phyloP scores from a whole-genome alignment of 495 filamentous ascomycete genomes.

The Usnea hakonensis region DNA sequence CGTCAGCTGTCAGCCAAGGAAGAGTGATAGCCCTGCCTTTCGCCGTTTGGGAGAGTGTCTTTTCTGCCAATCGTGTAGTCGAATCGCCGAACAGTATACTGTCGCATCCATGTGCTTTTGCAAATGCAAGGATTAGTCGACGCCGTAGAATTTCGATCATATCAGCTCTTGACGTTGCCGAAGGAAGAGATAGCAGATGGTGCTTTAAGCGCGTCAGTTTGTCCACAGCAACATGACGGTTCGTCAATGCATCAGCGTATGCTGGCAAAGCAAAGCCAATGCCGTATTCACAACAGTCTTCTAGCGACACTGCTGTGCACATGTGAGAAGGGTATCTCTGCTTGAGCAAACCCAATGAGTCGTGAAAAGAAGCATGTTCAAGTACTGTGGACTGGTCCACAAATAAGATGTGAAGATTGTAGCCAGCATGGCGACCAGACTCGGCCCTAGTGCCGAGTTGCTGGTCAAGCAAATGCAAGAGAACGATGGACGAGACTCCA shows the following conservation, averaged over 20 bases:
- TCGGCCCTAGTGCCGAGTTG: conserved; percentile 55
- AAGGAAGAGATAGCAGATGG: conserved; percentile 52
- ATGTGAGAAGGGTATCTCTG: conserved; percentile 52
- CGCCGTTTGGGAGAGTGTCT: conserved; percentile 76
- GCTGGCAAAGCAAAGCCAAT: conserved; percentile 24
- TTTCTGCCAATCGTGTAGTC: conserved; percentile 80
- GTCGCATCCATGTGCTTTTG: conserved; percentile 51
- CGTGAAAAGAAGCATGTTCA: conserved; percentile 22
- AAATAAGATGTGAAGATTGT: conserved; percentile 58
- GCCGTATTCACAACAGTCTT: conserved; percentile 46
- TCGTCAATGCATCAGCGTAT: neutral
- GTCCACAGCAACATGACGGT: neutral
- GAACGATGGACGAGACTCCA: conserved; percentile 69
- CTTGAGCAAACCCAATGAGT: conserved; percentile 34
- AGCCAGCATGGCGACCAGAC: conserved; percentile 51
- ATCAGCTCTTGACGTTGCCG: conserved; percentile 68
- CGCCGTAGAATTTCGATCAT: conserved; percentile 61
- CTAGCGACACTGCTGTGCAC: conserved; percentile 48
- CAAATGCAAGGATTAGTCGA: conserved; percentile 58
- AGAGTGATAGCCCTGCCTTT: conserved; percentile 81
- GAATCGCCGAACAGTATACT: conserved; percentile 75
- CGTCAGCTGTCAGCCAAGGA: conserved; percentile 75
- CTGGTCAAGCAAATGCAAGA: conserved; percentile 66
- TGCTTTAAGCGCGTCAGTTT: conserved; percentile 41
- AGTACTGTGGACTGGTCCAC: conserved; percentile 49